Evolutionary conservation across 495 filamentous ascomycete species (phyloP).

Genomic region (Choiromyces venosus): DNA sequence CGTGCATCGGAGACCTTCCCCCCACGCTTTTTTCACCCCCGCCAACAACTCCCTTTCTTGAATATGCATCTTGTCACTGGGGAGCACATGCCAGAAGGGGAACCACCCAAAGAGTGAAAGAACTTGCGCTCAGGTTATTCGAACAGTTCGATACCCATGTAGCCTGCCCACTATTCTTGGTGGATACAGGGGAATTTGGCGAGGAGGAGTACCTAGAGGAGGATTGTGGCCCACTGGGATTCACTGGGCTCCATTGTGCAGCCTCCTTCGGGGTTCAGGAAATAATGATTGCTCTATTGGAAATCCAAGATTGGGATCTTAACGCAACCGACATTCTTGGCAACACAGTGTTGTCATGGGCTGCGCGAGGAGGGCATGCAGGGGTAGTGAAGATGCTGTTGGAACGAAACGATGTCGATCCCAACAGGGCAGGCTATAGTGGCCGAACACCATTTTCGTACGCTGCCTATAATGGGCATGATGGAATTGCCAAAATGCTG

Average conservation of each 20-base stretch:
- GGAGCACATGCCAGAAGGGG: not conserved
- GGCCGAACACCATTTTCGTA: constrained; percentile 39
- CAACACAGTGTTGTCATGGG: not conserved
- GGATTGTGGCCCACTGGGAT: not conserved
- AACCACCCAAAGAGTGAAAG: not conserved
- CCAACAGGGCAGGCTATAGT: constrained; percentile 15
- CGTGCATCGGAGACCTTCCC: not conserved
- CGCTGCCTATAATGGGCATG: constrained; percentile 38
- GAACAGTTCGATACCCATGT: not conserved
- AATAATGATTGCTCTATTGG: not conserved
- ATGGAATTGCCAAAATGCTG: constrained; percentile 32
- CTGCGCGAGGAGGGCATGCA: not conserved
- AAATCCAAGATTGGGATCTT: not conserved
- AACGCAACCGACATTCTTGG: not conserved
- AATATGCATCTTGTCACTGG: not conserved
- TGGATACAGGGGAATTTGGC: no score
- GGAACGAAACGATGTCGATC: constrained; percentile 29
- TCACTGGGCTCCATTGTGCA: not conserved
- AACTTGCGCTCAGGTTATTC: not conserved
- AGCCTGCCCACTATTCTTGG: not conserved
- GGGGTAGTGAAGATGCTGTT: not conserved
- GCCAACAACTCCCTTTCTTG: not conserved
- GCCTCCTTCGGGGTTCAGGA: not conserved
- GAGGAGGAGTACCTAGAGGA: no score
- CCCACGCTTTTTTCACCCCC: not conserved